These are phyloP conservation scores for Boletus insuetus DNA, from an alignment of 768 basidiomycete genomes.

Conservation along the genomic window DNA sequence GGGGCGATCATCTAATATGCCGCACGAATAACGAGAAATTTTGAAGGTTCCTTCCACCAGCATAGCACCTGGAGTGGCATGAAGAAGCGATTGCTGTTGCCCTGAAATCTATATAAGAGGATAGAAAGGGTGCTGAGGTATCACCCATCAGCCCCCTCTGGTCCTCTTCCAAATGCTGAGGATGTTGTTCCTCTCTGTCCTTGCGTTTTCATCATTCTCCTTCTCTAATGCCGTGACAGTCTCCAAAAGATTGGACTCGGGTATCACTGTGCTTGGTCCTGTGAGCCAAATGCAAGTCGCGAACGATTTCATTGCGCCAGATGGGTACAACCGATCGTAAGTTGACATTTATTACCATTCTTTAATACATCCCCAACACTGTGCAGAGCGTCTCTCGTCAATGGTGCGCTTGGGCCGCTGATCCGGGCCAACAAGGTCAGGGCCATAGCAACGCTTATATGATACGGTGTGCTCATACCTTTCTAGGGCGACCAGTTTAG, in stretches of 20 bases:
- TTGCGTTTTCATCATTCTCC: conserved; percentile 1
- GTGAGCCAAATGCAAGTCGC: conserved; percentile 29
- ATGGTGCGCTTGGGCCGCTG: background rate
- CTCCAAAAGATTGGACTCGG: background rate
- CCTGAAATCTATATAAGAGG: too few species aligned
- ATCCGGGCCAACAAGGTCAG: background rate
- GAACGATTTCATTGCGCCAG: conserved; percentile 31
- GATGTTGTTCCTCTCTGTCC: background rate
- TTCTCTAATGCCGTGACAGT: background rate
- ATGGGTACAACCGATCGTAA: background rate
- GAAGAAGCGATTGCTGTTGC: too few species aligned
- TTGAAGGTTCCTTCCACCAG: too few species aligned
- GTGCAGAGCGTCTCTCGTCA: background rate
- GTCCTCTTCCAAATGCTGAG: too few species aligned
- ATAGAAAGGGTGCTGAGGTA: too few species aligned
- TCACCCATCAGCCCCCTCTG: too few species aligned
- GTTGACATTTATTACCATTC: background rate
- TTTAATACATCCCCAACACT: background rate
- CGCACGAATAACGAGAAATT: too few species aligned
- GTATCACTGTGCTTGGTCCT: conserved; percentile 8
- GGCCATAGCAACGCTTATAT: conserved; percentile 20
- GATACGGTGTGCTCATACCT: conserved; percentile 22
- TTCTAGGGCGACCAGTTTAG: conserved; percentile 36
- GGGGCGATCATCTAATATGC: too few species aligned
- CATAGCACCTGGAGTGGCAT: too few species aligned